Conservation (phyloP, 2,329 filamentous ascomycete species). For the Sphaerulina populicola region DNA sequence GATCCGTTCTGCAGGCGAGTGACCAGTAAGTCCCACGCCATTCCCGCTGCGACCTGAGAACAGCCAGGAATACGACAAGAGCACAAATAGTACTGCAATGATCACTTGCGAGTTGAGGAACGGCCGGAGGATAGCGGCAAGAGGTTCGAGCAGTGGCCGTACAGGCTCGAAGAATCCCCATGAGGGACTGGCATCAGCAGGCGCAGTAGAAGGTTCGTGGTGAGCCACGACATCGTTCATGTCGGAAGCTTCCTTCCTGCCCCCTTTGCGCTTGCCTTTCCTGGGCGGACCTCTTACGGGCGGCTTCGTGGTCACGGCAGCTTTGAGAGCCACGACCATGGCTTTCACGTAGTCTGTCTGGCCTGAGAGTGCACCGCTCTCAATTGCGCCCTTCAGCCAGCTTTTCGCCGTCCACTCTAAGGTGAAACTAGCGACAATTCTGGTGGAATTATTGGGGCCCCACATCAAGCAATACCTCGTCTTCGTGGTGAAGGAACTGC, state of each 20-base stretch:
- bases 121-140: conserved; percentile 60
- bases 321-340: conserved; percentile 64
- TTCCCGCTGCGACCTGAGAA: conserved; percentile 28
- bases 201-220: conserved; percentile 24
- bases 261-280: conserved; percentile 44
- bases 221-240: conserved; percentile 36
- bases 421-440: conserved; percentile 76
- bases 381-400: conserved; percentile 93
- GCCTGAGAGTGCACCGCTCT: conserved; percentile 88
- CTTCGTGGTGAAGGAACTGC: conserved; percentile 83
- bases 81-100: conserved; percentile 62
- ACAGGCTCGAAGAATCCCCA: conserved; percentile 82
- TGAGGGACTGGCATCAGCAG: conserved; percentile 36
- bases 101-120: conserved; percentile 69
- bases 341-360: conserved; percentile 77
- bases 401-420: conserved; percentile 97
- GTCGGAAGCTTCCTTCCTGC: conserved; percentile 46
- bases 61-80: conserved; percentile 66
- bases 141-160: conserved; percentile 58
- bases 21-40: conserved; percentile 35
- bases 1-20: conserved; percentile 55
- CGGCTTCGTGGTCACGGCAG: conserved; percentile 59
- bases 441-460: conserved; percentile 77
- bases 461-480: conserved; percentile 92
- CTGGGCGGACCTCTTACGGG: conserved; percentile 41